A percentile compares a stretch with the other conserved stretches of the same genome.
phyloP scores from a whole-genome alignment of 106 monocot species.

The Posidonia australis region DNA sequence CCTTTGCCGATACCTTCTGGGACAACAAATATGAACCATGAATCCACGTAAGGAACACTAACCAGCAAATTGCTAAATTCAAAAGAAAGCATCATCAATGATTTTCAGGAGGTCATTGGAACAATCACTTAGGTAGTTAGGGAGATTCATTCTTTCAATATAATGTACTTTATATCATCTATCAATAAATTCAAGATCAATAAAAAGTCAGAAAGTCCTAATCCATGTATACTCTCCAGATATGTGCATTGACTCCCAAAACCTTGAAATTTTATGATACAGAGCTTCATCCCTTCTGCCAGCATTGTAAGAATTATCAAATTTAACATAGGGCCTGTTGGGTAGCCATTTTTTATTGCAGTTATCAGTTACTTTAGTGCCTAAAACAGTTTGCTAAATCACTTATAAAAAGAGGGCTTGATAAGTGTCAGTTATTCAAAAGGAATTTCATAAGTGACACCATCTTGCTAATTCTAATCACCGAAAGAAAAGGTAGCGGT shows the following conservation, averaged over 20 bases:
- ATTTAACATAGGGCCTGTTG: too few species aligned
- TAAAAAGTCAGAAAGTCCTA: neutral
- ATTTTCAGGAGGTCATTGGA: neutral
- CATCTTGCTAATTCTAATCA: too few species aligned
- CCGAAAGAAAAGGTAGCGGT: too few species aligned
- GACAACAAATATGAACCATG: neutral
- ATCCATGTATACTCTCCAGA: neutral
- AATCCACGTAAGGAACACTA: neutral
- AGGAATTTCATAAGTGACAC: too few species aligned
- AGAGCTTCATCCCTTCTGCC: neutral
- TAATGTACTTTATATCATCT: neutral
- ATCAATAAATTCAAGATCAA: neutral
- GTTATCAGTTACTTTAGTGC: too few species aligned
- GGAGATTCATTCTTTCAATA: too few species aligned
- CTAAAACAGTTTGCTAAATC: too few species aligned
- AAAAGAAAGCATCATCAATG: neutral
- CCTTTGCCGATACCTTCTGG: conserved; percentile 6
- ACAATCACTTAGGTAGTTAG: too few species aligned
- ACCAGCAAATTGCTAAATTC: neutral
- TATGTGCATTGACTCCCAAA: neutral
- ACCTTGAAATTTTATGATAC: neutral
- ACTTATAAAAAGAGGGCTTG: too few species aligned
- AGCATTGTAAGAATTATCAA: neutral
- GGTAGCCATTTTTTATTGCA: too few species aligned
- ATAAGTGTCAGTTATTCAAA: too few species aligned